Evolutionary conservation across 1,139 yeast genomes (phyloP), one percentile per base, ranked within the genome.

Genomic region (Blastobotrys ciferrii): DNA sequence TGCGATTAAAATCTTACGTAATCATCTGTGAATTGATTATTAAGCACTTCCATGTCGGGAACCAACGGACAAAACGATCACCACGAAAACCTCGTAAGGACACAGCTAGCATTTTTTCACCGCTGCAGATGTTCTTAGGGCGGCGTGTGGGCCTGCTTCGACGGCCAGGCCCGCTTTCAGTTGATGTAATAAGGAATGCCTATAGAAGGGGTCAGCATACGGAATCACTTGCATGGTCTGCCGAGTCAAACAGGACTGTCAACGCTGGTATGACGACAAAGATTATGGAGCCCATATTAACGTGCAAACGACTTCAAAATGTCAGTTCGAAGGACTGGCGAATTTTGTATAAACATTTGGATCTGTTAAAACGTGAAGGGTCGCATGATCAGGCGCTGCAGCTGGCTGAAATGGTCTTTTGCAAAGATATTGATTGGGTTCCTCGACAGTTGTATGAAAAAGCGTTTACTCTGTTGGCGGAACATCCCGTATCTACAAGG

Each of bases 371-470:
- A 12, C n/a, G 31, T 19, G 32, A 19, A 1, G 33, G 30, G 14
- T 6, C 38, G 12, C 48, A 52, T 14, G 47, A 49, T 15, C 43
- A 51, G 17, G 53, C 47, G 1, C 13, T 54, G n/a, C 33, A 32
- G 20, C 18, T 54, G 1, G 47, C 51, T 3, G 44, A 53, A 18
- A 18, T 42, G 15, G 32, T 54, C 33, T 35, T 53, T 13, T 17
- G 14, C 9, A 42, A 43, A 15, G 48, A 42, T 11, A 18, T 30
- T 12, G 32, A 44, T 14, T n/a, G 12, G 7, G 48, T 25, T 14
- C 36, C 33, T 14, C 19, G 45, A 14, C n/a, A 17, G 23, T 31
- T 48, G 12, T 44, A 40, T 38, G 48, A 45, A 7, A 33, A 43
- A 19, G 20, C 44, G 12, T 4, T 48, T 13, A 9, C 12, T 11